Evolutionary conservation across 2,329 filamentous ascomycete species (phyloP).

Genomic region (Aspergillus flavus): DNA sequence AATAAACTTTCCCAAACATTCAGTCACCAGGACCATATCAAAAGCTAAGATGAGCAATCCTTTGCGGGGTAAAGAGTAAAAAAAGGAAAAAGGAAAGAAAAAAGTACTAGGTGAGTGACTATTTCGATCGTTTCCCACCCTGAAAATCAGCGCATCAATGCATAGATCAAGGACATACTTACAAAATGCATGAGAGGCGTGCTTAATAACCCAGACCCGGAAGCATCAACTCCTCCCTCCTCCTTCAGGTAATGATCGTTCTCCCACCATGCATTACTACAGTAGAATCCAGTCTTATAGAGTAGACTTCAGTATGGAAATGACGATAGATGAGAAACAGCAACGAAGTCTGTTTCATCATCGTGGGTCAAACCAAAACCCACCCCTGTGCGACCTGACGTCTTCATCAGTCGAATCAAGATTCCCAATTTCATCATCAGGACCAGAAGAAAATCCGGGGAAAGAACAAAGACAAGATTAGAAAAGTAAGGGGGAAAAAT

Average conservation of each 20-base stretch:
- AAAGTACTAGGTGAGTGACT: background rate
- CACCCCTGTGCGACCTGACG: background rate
- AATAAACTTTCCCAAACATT: conserved; percentile 3
- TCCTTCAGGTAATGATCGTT: conserved; percentile 2
- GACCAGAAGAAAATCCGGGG: background rate
- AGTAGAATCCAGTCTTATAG: background rate
- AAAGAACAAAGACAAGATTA: background rate
- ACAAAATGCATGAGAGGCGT: background rate
- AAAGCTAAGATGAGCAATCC: background rate
- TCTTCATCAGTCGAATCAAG: conserved; percentile 4
- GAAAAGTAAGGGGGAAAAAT: no score
- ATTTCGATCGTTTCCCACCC: background rate
- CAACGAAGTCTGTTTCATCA: background rate
- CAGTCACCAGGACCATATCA: conserved; percentile 5
- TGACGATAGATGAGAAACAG: background rate
- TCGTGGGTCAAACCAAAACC: background rate
- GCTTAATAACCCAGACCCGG: background rate
- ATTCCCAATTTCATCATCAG: background rate
- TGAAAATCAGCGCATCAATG: background rate
- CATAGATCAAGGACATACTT: background rate
- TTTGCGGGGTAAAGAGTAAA: conserved; percentile 2
- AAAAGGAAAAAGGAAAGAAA: background rate
- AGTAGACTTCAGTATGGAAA: background rate
- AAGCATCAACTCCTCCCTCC: background rate
- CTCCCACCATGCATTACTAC: background rate